Percentiles rank a stretch among this genome's conserved stretches.
Evolutionary conservation across 108 stramenopile species (phyloP).

Genomic region (Cyclotella kingstonii): DNA sequence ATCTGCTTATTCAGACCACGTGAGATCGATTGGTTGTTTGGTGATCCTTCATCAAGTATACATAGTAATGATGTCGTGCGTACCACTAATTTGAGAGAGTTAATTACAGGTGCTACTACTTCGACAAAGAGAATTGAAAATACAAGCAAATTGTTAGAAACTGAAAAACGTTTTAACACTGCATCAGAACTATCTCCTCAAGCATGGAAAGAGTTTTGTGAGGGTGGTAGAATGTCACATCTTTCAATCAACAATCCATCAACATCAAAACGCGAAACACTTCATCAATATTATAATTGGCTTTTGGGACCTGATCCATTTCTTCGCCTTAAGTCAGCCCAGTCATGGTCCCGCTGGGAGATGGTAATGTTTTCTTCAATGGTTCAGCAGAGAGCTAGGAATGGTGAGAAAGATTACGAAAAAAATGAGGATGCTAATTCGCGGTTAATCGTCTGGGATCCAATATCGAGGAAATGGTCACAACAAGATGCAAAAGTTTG

Average conservation of each 20-base stretch:
- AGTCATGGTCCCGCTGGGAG: conserved; percentile 71
- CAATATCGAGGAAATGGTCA: conserved; percentile 15
- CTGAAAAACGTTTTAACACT: background rate
- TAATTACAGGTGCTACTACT: background rate
- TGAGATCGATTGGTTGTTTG: conserved; percentile 85
- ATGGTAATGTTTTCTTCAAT: conserved; percentile 41
- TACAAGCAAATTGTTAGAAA: background rate
- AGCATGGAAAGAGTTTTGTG: conserved; percentile 49
- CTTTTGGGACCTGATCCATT: conserved; percentile 44
- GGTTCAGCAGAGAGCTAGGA: conserved; percentile 1
- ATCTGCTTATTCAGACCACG: conserved; percentile 65
- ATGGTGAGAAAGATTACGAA: background rate
- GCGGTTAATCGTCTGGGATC: conserved; percentile 38
- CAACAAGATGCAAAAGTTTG: conserved; percentile 41
- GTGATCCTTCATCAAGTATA: conserved; percentile 28
- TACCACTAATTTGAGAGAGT: conserved; percentile 28
- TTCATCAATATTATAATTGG: conserved; percentile 59
- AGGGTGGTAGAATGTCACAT: background rate
- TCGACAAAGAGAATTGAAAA: background rate
- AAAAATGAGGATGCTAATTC: conserved; percentile 5
- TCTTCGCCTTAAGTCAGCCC: conserved; percentile 38
- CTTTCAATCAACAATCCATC: conserved; percentile 3
- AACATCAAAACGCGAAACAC: conserved; percentile 19
- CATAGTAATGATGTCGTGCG: background rate
- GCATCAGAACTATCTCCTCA: conserved; percentile 26